A percentile compares a stretch with the other conserved stretches of the same genome.
These are phyloP conservation scores for Eucalyptus dawsonii DNA, from an alignment of 345 rosid genomes.

Conservation along the genomic window DNA sequence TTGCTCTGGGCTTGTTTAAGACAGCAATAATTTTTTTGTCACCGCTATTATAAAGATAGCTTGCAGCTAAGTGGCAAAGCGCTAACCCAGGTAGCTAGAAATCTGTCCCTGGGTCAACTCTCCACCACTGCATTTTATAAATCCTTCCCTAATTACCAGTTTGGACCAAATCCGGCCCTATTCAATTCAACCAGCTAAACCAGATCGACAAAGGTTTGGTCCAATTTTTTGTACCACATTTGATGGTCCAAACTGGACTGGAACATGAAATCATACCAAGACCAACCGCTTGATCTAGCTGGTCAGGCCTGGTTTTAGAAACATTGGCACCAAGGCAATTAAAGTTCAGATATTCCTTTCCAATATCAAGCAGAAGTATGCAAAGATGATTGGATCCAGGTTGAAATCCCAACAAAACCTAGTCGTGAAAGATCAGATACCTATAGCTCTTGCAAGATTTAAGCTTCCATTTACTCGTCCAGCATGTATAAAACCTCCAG, in stretches of 20 bases:
- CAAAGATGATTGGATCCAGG: background rate
- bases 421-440: constrained; percentile 11
- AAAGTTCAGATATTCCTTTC: background rate
- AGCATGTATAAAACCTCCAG: constrained; percentile 95
- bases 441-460: constrained; percentile 97
- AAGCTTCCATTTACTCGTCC: constrained; percentile 93
- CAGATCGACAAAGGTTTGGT: background rate
- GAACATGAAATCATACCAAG: background rate
- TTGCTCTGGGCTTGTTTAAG: background rate
- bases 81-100: background rate
- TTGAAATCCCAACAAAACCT: background rate
- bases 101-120: background rate
- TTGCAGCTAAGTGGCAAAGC: background rate
- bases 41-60: background rate
- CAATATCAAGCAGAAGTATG: background rate
- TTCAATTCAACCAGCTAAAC: background rate
- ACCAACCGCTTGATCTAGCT: background rate
- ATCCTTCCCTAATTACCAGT: background rate
- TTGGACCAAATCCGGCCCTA: background rate
- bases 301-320: background rate
- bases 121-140: background rate
- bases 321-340: background rate
- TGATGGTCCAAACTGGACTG: background rate
- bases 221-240: background rate
- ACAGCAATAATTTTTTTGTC: background rate